A percentile compares a stretch with the other conserved stretches of the same genome.
These are phyloP conservation scores for Penicillium brevicompactum DNA, from an alignment of 2,329 filamentous ascomycete species.

Conservation along the genomic window DNA sequence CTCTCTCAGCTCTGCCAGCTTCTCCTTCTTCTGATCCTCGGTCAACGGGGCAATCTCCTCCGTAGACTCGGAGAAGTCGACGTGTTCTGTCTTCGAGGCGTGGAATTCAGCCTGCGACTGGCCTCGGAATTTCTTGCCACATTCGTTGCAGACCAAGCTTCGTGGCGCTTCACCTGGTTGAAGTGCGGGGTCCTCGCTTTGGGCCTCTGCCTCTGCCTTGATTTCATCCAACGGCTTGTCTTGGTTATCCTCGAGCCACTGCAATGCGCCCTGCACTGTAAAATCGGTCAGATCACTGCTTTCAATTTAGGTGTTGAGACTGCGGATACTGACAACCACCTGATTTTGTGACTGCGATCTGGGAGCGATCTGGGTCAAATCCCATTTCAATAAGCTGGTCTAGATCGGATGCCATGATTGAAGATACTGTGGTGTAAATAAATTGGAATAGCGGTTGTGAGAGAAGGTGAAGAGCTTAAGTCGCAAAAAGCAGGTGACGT, in stretches of 20 bases:
- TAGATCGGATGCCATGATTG: constrained; percentile 54
- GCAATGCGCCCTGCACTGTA: constrained; percentile 80
- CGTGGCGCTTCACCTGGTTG: constrained; percentile 71
- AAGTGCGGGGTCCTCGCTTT: constrained; percentile 62
- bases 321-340: constrained; percentile 67
- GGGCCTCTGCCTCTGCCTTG: constrained; percentile 58
- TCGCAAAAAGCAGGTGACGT: constrained; percentile 30
- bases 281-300: constrained; percentile 11
- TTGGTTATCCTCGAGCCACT: constrained; percentile 92
- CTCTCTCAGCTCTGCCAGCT: constrained; percentile 71
- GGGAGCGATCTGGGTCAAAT: constrained; percentile 80
- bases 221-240: constrained; percentile 86
- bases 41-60: constrained; percentile 90
- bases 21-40: constrained; percentile 85
- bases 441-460: neutral
- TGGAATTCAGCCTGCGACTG: constrained; percentile 85
- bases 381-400: constrained; percentile 67
- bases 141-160: constrained; percentile 92
- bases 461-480: neutral
- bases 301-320: neutral
- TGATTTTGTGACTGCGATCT: constrained; percentile 80
- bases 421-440: neutral
- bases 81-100: constrained; percentile 86
- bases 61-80: constrained; percentile 88
- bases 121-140: constrained; percentile 85